phyloP scores from a whole-genome alignment of 2,329 filamentous ascomycete species.

The Colletotrichum sansevieriae region DNA sequence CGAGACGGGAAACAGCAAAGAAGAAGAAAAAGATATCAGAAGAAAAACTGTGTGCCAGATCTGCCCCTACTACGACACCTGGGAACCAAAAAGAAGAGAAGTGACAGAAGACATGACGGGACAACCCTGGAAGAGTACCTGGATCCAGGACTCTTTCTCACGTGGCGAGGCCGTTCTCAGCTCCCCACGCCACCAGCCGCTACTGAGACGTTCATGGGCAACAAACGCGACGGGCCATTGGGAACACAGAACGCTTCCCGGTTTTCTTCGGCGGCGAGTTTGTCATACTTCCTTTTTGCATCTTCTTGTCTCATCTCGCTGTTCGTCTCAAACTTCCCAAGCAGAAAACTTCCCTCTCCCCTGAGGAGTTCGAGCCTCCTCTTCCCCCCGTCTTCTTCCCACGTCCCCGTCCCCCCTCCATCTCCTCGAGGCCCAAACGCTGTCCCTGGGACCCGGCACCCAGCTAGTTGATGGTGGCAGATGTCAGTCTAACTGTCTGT shows the following conservation, averaged over 20 bases:
- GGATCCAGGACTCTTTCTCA: constrained; percentile 17
- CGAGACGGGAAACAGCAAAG: too few species aligned
- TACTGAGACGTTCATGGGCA: constrained; percentile 6
- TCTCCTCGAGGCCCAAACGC: constrained; percentile 4
- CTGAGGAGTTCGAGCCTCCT: constrained; percentile 24
- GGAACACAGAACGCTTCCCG: constrained; percentile 3
- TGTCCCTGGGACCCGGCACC: constrained; percentile 6
- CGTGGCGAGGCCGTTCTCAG: constrained; percentile 31
- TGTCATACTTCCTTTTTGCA: constrained; percentile 19
- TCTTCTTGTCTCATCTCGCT: not conserved
- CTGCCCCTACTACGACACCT: not conserved
- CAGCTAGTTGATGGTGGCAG: constrained; percentile 19
- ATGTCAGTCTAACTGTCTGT: constrained; percentile 29
- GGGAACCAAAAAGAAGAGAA: not conserved
- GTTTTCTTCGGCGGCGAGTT: constrained; percentile 1
- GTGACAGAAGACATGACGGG: not conserved
- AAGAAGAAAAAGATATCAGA: too few species aligned
- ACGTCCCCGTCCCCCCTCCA: not conserved
- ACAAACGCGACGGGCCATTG: constrained; percentile 15
- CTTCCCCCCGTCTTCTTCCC: not conserved
- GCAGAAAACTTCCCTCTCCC: not conserved
- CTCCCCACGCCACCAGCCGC: constrained; percentile 25
- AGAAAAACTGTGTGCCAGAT: not conserved
- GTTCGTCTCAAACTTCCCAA: constrained; percentile 5
- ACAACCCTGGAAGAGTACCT: not conserved